These are phyloP conservation scores for Mycena rebaudengoi DNA, from an alignment of 768 basidiomycete species.

Conservation along the genomic window DNA sequence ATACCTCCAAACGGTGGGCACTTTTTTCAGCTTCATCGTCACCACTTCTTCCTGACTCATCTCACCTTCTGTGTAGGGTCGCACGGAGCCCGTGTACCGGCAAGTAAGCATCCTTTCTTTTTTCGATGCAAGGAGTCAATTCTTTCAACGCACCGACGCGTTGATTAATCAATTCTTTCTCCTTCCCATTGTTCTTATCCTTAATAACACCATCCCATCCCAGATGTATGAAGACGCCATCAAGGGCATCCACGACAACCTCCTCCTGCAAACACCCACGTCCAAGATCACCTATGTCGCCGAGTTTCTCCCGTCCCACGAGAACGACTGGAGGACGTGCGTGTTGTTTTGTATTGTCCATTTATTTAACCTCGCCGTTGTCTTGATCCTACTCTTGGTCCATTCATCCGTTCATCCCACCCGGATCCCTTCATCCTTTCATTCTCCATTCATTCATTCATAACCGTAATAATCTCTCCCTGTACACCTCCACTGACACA, in stretches of 20 bases:
- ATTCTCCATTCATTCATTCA: background rate
- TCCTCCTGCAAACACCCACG: constrained; percentile 69
- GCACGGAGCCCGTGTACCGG: constrained; percentile 76
- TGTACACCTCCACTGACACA: too few species aligned
- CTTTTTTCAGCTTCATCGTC: too few species aligned
- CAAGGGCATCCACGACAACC: constrained; percentile 76
- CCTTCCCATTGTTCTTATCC: background rate
- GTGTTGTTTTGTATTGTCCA: constrained; percentile 42
- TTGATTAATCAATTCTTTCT: too few species aligned
- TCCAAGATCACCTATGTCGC: constrained; percentile 77
- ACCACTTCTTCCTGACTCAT: background rate
- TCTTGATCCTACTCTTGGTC: too few species aligned
- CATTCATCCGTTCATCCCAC: too few species aligned
- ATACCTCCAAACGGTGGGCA: constrained; percentile 85
- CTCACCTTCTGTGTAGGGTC: constrained; percentile 50
- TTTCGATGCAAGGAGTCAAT: too few species aligned
- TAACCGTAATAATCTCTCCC: too few species aligned
- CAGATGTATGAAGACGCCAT: constrained; percentile 91
- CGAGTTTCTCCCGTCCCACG: constrained; percentile 72
- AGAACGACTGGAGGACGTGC: constrained; percentile 46
- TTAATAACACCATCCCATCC: constrained; percentile 49
- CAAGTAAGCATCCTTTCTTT: constrained; percentile 27
- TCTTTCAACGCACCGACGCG: too few species aligned
- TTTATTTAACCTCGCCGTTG: background rate
- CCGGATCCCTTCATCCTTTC: background rate